Percentiles rank a stretch among this genome's conserved stretches.
These are phyloP conservation scores for Nicotiana paniculata DNA, from an alignment of 257 asterid genomes.

Conservation along the genomic window DNA sequence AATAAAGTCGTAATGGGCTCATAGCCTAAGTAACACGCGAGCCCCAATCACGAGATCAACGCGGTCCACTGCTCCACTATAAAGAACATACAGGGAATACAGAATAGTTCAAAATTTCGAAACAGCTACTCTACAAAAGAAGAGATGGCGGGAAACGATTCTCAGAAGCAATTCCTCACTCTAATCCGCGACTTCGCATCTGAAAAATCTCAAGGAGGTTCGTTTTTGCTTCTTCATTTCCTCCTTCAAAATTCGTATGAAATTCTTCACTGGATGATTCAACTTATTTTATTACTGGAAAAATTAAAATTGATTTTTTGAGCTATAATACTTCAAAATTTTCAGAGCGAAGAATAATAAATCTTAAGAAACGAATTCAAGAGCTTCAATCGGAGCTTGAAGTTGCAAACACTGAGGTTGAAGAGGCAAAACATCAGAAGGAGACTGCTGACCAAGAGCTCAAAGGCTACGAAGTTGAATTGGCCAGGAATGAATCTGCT, in stretches of 20 bases:
- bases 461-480: conserved; percentile 65
- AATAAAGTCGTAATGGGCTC: too few species aligned
- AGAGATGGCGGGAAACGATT: conserved; percentile 78
- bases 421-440: conserved; percentile 49
- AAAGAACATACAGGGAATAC: background rate
- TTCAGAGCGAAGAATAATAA: conserved; percentile 50
- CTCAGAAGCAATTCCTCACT: conserved; percentile 51
- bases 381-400: conserved; percentile 52
- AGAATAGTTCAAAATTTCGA: background rate
- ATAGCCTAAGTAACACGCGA: too few species aligned
- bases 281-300: background rate
- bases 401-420: conserved; percentile 44
- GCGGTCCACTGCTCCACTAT: background rate
- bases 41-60: too few species aligned
- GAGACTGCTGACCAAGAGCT: conserved; percentile 66
- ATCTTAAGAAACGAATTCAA: conserved; percentile 50
- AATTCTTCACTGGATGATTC: background rate
- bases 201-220: conserved; percentile 82
- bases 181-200: conserved; percentile 61
- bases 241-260: background rate
- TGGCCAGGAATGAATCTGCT: conserved; percentile 52
- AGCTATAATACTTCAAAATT: background rate
- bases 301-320: background rate
- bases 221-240: background rate
- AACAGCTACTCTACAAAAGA: background rate